Base-by-base conservation (phyloP, 2,329 filamentous ascomycete species). In the Colletotrichum sp. region DNA sequence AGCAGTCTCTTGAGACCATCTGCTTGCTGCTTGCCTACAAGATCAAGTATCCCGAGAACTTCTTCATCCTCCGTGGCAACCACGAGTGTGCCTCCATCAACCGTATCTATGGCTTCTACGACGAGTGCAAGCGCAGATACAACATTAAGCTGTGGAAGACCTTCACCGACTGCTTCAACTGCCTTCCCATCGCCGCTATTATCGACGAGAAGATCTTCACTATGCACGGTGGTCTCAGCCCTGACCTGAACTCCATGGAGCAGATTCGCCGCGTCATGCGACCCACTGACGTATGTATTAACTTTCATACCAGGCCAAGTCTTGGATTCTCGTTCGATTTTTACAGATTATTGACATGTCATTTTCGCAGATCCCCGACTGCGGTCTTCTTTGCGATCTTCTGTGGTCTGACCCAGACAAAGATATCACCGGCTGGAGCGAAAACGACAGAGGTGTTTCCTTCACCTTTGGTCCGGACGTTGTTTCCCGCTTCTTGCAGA, bases 81-180 rank as follows among this genome's bases (percentile, higher is more conserved):
- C 97, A 99, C 90, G 97, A 99, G 88, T 99, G 97, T 88, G 97
- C 97, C 76, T 98, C 95, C 69, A 98, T 99, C 90, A 99, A 98
- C 90, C 95, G 97, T 84, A 98, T 99, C 87, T 99, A 99, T 86
- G 97, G 97, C 76, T 99, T 99, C 90, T 99, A 99, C 90, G 97
- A 99, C 84, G 96, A 99, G 88, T 99, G 96, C 93, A 99, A 99
- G 91, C 94, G 97, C 84, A 92, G 96, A 81, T 99, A 98, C 90
- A 99, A 99, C 88, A 98, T 99, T 90, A 99, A 99, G 92, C 91
- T 99, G 77, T 99, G 96, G 96, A 99, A 99, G 92, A 99, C 96
- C 2, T 99, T 99, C 85, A 98, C 96, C 78, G 96, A 99, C 86
- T 98, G 96, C 91, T 99, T 99, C 92, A 99, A 99, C 91, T 98